These are phyloP conservation scores for Pelargonium cotyledonis DNA, from an alignment of 441 rosid genomes.

Conservation along the genomic window DNA sequence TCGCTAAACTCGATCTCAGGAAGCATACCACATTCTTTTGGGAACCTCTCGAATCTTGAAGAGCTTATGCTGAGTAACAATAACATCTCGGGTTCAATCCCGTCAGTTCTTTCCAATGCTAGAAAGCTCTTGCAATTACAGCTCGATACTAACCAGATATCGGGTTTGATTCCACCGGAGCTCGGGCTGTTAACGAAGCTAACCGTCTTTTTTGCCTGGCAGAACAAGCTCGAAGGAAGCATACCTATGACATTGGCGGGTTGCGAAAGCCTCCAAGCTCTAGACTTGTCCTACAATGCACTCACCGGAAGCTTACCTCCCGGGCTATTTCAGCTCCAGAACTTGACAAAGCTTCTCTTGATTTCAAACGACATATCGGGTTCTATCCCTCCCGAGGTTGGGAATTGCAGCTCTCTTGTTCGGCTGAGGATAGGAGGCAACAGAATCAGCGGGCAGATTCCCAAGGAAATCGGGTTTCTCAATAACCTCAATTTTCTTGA, in stretches of 20 bases:
- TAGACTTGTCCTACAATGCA: conserved; percentile 80
- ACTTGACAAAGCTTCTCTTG: conserved; percentile 77
- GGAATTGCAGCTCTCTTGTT: conserved; percentile 70
- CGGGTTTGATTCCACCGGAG: conserved; percentile 77
- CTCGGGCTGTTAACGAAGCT: conserved; percentile 61
- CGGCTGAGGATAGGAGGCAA: conserved; percentile 72
- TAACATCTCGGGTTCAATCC: conserved; percentile 79
- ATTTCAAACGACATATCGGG: conserved; percentile 82
- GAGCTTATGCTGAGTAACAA: conserved; percentile 91
- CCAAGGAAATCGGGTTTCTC: conserved; percentile 59
- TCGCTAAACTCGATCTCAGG: conserved; percentile 82
- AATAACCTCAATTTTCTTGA: conserved; percentile 70
- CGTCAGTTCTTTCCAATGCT: conserved; percentile 55
- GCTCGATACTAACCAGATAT: conserved; percentile 75
- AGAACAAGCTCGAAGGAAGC: conserved; percentile 92
- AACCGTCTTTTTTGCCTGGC: conserved; percentile 80
- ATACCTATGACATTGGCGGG: conserved; percentile 65
- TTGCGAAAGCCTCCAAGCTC: conserved; percentile 64
- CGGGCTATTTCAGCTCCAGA: conserved; percentile 68
- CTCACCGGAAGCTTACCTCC: conserved; percentile 79
- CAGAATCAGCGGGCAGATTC: conserved; percentile 62
- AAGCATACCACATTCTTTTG: conserved; percentile 57
- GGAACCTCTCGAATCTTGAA: conserved; percentile 51
- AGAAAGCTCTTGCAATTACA: conserved; percentile 66
- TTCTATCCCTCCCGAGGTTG: conserved; percentile 61